Evolutionary conservation across 2,329 filamentous ascomycete genomes (phyloP), one percentile per base, ranked within the genome.

Genomic region (Talaromyces verruculosus): DNA sequence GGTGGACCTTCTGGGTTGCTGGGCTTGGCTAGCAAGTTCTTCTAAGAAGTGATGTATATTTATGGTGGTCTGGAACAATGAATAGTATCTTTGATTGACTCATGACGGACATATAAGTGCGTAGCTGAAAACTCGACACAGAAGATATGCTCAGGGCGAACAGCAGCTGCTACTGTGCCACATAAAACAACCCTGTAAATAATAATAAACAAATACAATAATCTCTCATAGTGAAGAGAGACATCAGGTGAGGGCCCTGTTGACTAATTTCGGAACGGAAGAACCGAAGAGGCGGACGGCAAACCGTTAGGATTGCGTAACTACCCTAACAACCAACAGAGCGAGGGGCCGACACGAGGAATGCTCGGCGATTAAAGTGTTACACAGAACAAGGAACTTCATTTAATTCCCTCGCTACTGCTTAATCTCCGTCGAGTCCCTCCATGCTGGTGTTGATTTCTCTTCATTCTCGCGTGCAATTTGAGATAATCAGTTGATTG

Each of bases 11-110:
- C 83, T 67, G 84, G 86, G 1, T 72, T 89, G 66, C 82, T 88
- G 80, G 78, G 79, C 63, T 70, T 88, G 74, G 87, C 87, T 8
- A 84, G 83, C 75, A 89, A 89, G 78, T 89, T 90, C 75, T 69
- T 88, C 61, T 72, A 68, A 30, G 57, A 37, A 28, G 10, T 30
- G 33, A 25, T 39, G 5, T 57, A 22, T 22, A 57, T 57, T 17
- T 33, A 33, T 33, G 30, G 30, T 33, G 30, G 7, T 33, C 25
- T 25, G 25, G 3, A 33, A 57, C 53, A 55, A 55, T 35, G 10
- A 13, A 6, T 1, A 55, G 10, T 55, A 33, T 53, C 1, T n/a
- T 15, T 33, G 7, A 35, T 37, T 55, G 28, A 55, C n/a, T 37
- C 17, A 15, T 35, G 30, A 47, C 25, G 25, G 13, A 17, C 2